These are phyloP conservation scores for Cairneyella variabilis DNA, from an alignment of 495 filamentous ascomycete genomes.

Conservation along the genomic window DNA sequence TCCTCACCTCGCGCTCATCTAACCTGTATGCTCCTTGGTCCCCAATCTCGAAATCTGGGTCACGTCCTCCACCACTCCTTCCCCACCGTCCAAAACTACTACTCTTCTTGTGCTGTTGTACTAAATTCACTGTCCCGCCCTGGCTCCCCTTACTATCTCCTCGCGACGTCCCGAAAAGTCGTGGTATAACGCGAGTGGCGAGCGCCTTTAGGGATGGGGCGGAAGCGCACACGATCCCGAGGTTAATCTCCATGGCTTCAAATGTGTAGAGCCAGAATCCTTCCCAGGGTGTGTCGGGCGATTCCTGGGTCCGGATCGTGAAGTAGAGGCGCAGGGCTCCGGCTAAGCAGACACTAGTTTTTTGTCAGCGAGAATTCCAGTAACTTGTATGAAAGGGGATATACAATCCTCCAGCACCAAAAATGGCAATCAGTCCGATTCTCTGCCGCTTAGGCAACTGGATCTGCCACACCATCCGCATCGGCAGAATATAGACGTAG, in stretches of 20 bases:
- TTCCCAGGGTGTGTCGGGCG: conserved; percentile 6
- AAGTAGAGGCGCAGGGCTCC: conserved; percentile 5
- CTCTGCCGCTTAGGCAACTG: conserved; percentile 44
- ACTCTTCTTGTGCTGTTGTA: too few relatives aligned
- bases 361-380: background rate
- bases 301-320: conserved; percentile 2
- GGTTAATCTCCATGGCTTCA: conserved; percentile 4
- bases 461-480: conserved; percentile 42
- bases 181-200: background rate
- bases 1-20: background rate
- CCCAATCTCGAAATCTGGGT: too few relatives aligned
- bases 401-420: conserved; percentile 47
- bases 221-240: conserved; percentile 12
- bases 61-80: too few relatives aligned
- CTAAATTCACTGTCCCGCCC: too few relatives aligned
- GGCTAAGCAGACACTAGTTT: conserved; percentile 4
- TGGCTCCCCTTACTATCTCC: too few relatives aligned
- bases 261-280: conserved; percentile 7
- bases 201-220: conserved; percentile 6
- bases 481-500: conserved; percentile 39
- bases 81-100: too few relatives aligned
- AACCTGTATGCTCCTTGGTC: background rate
- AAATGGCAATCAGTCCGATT: conserved; percentile 41
- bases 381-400: background rate
- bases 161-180: background rate